Evolutionary conservation across 257 asterid genomes (phyloP), one percentile per base, ranked within the genome.

Genomic region (Oldenlandia corymbosa): DNA sequence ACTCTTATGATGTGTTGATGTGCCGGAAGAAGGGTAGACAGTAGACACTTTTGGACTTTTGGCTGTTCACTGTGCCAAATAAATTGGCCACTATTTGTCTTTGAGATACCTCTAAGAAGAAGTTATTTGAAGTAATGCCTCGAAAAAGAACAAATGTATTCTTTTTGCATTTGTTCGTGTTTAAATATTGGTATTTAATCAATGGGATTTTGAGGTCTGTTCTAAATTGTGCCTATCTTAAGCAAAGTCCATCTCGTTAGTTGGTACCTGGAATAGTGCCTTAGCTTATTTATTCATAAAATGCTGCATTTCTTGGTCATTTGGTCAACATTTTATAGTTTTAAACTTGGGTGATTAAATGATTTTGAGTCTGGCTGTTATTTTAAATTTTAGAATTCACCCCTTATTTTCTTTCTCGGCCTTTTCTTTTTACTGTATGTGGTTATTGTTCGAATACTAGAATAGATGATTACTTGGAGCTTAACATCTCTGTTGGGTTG

Each of bases 401-500:
- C n/a, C n/a, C n/a, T n/a, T n/a, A n/a, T n/a, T n/a, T n/a, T n/a
- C n/a, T n/a, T n/a, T n/a, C n/a, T n/a, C n/a, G n/a, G n/a, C n/a
- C n/a, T n/a, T n/a, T n/a, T n/a, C n/a, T n/a, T n/a, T n/a, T n/a
- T n/a, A n/a, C n/a, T n/a, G n/a, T n/a, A n/a, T 62, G n/a, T n/a
- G 20, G 58, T 58, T 10, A 30, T 24, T 58, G 39, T 62, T 34
- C 24, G 28, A 41, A 17, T 57, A 10, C 24, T 18, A 4, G 2
- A 3, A 1, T 4, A 7, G 18, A 32, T 58, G 36, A 36, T 46
- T 14, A 39, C 28, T 16, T 7, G 18, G 67, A 48, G 62, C 24
- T 43, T 39, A 63, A 46, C 17, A 10, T 24, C 43, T 20, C 28
- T 56, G 26, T 34, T 67, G 45, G 31, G 11, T 58, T 73, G 42